phyloP scores from a whole-genome alignment of 768 basidiomycete species.

The Boletus rubroflammeus region DNA sequence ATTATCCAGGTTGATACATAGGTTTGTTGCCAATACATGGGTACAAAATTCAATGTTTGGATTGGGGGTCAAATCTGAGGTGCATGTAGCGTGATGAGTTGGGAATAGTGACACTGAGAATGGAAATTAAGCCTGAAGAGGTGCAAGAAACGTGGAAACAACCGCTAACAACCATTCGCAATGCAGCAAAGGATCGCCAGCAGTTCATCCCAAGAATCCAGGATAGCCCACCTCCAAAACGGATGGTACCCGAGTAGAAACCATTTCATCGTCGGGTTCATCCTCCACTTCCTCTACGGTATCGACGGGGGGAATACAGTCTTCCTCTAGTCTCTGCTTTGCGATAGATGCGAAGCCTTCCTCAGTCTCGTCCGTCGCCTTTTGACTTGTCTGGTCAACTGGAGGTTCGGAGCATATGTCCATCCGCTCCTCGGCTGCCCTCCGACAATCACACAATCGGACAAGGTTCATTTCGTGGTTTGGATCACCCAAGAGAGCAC shows the following conservation, averaged over 20 bases:
- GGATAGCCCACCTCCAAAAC: conserved; percentile 6
- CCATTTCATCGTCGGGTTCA: conserved; percentile 17
- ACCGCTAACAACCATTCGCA: conserved; percentile 32
- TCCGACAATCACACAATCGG: conserved; percentile 41
- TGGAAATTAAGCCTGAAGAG: background rate
- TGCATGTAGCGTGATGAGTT: conserved; percentile 4
- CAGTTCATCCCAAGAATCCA: conserved; percentile 31
- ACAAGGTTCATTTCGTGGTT: conserved; percentile 43
- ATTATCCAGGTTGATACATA: background rate
- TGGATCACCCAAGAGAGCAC: conserved; percentile 47
- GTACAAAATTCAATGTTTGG: background rate
- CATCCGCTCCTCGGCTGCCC: conserved; percentile 13
- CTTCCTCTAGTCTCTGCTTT: conserved; percentile 30
- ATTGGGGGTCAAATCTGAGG: background rate
- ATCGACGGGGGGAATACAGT: conserved; percentile 12
- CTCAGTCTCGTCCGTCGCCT: conserved; percentile 43
- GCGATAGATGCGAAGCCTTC: conserved; percentile 48
- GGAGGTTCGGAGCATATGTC: conserved; percentile 13
- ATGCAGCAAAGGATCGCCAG: conserved; percentile 30
- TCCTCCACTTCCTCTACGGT: conserved; percentile 18
- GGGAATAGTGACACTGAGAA: background rate
- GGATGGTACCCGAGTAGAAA: background rate
- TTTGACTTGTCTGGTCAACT: conserved; percentile 19
- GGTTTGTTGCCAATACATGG: background rate
- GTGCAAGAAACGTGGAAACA: conserved; percentile 26